phyloP scores from a whole-genome alignment of 2,329 filamentous ascomycete genomes.

The Paecilomyces sp. region DNA sequence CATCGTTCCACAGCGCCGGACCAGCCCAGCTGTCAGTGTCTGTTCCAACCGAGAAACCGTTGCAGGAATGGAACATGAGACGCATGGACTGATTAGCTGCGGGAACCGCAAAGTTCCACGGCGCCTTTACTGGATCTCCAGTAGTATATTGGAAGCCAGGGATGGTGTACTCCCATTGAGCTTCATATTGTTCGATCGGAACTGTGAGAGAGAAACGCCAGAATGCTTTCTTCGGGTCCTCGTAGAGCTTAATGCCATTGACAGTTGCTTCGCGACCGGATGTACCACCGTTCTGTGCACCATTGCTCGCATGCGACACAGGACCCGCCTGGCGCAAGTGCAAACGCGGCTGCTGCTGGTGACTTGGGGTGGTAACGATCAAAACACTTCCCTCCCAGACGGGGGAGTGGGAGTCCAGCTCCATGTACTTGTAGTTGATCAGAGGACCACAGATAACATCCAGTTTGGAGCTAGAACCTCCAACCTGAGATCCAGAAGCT shows the following conservation, averaged over 20 bases:
- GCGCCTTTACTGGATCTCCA: constrained; percentile 47
- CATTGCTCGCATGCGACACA: constrained; percentile 14
- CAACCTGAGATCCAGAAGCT: constrained; percentile 3
- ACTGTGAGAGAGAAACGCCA: constrained; percentile 52
- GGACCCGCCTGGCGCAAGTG: constrained; percentile 33
- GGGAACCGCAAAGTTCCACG: constrained; percentile 50
- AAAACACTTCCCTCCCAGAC: constrained; percentile 80
- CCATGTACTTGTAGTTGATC: constrained; percentile 43
- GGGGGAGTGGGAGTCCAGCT: constrained; percentile 21
- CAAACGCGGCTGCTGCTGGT: constrained; percentile 55
- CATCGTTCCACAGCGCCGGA: constrained; percentile 58
- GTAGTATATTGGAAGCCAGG: constrained; percentile 57
- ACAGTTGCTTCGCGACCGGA: constrained; percentile 16
- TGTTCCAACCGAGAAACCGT: constrained; percentile 60
- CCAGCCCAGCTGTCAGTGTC: constrained; percentile 57
- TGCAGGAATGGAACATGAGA: constrained; percentile 64
- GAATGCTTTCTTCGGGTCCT: constrained; percentile 53
- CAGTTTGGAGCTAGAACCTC: constrained; percentile 18
- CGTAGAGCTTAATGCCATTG: constrained; percentile 51
- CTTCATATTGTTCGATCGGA: constrained; percentile 65
- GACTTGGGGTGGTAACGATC: constrained; percentile 69
- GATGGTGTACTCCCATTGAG: constrained; percentile 72
- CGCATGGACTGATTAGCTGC: constrained; percentile 58
- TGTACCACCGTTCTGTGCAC: constrained; percentile 8
- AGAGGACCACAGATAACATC: constrained; percentile 42